A percentile compares a stretch with the other conserved stretches of the same genome.
Evolutionary conservation across 2,329 filamentous ascomycete genomes (phyloP).

Genomic region (Fusarium sp.): DNA sequence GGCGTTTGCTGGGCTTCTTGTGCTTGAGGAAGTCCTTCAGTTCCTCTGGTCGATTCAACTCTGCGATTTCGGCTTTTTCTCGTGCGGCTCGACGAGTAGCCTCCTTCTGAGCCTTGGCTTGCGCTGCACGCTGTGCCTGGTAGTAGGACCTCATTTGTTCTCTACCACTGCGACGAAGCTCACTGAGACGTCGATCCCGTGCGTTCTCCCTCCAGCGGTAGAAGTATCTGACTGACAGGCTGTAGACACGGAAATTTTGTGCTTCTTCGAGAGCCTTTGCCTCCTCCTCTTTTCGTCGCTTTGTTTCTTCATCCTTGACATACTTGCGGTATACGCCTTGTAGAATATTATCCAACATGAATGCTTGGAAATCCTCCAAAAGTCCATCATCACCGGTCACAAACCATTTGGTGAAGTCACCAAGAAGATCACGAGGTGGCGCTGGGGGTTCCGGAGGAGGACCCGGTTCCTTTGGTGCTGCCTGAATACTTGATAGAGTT

Average conservation of each 20-base stretch:
- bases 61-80: constrained; percentile 47
- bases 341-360: constrained; percentile 63
- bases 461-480: constrained; percentile 19
- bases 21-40: constrained; percentile 54
- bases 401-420: constrained; percentile 68
- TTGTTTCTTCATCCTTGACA: constrained; percentile 59
- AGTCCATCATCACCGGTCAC: constrained; percentile 69
- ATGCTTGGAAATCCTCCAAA: constrained; percentile 65
- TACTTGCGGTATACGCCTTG: constrained; percentile 59
- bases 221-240: constrained; percentile 68
- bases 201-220: constrained; percentile 69
- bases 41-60: constrained; percentile 55
- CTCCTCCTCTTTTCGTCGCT: constrained; percentile 64
- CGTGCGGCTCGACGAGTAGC: constrained; percentile 49
- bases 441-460: constrained; percentile 27
- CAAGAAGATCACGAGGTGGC: constrained; percentile 60
- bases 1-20: constrained; percentile 50
- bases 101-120: constrained; percentile 55
- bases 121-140: constrained; percentile 55
- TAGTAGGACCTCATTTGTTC: constrained; percentile 66
- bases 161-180: constrained; percentile 66
- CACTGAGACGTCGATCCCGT: constrained; percentile 63
- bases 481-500: constrained; percentile 6
- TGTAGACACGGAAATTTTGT: constrained; percentile 64
- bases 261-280: constrained; percentile 63